phyloP scores from a whole-genome alignment of 345 rosid genomes.

The Aquilaria sinensis region DNA sequence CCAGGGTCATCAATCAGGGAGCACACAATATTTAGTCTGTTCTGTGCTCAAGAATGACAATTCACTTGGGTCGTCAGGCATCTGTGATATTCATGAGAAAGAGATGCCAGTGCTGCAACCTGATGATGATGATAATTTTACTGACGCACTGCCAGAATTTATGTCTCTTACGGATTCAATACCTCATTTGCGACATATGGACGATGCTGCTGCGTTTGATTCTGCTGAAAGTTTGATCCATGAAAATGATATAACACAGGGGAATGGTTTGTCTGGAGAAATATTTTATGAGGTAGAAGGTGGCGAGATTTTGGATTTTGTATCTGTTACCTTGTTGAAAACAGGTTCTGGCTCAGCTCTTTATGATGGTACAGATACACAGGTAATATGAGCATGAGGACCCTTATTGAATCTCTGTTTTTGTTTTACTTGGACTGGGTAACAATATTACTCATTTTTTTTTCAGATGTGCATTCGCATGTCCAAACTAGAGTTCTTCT shows the following conservation, averaged over 20 bases:
- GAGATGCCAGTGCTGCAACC: slow-evolving; percentile 30
- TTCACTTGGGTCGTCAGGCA: slow-evolving; percentile 27
- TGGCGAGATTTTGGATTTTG: slow-evolving; percentile 67
- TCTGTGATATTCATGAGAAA: slow-evolving; percentile 29
- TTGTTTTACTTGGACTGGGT: slow-evolving; percentile 10
- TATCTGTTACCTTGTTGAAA: slow-evolving; percentile 69
- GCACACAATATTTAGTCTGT: slow-evolving; percentile 61
- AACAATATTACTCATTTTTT: slow-evolving; percentile 26
- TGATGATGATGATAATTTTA: slow-evolving; percentile 85
- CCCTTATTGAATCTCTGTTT: slow-evolving; percentile 6
- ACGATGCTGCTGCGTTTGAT: slow-evolving; percentile 37
- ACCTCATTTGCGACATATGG: slow-evolving; percentile 31
- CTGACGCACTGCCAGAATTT: slow-evolving; percentile 92
- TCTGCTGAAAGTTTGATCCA: slow-evolving; percentile 38
- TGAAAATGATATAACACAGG: slow-evolving; percentile 44
- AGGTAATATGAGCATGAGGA: slow-evolving; percentile 45
- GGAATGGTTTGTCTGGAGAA: slow-evolving; percentile 52
- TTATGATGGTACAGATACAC: slow-evolving; percentile 89
- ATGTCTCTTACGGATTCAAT: slow-evolving; percentile 53
- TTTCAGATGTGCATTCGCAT: slow-evolving; percentile 92
- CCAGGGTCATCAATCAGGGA: slow-evolving; percentile 50
- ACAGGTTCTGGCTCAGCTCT: slow-evolving; percentile 70
- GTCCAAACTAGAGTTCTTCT: slow-evolving; percentile 95
- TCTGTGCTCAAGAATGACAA: slow-evolving; percentile 69
- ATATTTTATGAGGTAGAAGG: slow-evolving; percentile 86